Evolutionary conservation across 2,329 filamentous ascomycete genomes (phyloP).

Genomic region (Beauveria sp.): DNA sequence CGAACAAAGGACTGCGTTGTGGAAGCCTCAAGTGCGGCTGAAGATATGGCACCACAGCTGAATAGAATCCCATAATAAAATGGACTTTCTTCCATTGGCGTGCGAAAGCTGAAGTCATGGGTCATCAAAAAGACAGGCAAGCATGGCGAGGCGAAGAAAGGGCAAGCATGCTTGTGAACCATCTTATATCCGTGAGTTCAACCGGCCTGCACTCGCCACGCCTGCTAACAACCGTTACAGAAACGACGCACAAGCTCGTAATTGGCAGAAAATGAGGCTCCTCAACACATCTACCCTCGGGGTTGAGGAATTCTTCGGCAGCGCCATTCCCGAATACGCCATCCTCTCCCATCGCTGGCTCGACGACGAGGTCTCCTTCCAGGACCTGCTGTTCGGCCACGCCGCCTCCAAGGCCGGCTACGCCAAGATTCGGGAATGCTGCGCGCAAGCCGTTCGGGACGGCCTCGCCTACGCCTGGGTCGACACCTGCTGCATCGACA

Average conservation of each 20-base stretch:
- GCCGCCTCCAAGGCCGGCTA: constrained; percentile 14
- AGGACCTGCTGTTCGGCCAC: constrained; percentile 16
- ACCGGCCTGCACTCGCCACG: not conserved
- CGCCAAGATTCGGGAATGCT: constrained; percentile 18
- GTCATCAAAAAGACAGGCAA: not conserved
- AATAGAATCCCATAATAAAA: not conserved
- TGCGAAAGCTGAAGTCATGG: not conserved
- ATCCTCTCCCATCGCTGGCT: constrained; percentile 31
- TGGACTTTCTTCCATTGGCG: not conserved
- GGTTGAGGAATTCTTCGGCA: not conserved
- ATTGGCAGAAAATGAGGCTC: not conserved
- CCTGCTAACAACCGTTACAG: not conserved
- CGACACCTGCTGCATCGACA: constrained; percentile 22
- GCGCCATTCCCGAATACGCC: constrained; percentile 19
- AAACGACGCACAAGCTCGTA: not conserved
- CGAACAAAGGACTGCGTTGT: not conserved
- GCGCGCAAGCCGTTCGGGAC: constrained; percentile 13
- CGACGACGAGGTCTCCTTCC: constrained; percentile 22
- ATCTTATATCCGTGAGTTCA: not conserved
- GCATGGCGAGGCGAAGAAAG: not conserved
- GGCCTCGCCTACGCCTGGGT: constrained; percentile 20
- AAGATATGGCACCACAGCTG: not conserved
- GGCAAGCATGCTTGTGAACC: not conserved
- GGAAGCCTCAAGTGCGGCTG: not conserved
- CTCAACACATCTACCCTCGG: not conserved